phyloP scores from a whole-genome alignment of 257 asterid species.

The Schizonepeta tenuifolia region DNA sequence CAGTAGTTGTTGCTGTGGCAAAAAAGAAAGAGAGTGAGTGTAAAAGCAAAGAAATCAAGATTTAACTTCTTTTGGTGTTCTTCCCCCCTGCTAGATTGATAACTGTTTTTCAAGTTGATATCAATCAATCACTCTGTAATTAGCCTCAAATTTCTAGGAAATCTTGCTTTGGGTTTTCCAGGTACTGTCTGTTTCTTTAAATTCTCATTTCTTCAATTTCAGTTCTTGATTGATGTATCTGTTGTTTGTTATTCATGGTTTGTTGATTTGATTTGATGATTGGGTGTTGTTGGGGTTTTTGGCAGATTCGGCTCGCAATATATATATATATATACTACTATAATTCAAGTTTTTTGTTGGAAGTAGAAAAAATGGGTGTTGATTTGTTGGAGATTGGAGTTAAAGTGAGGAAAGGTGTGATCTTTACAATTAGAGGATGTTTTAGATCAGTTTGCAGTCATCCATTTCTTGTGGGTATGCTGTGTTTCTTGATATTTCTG shows the following conservation, averaged over 20 bases:
- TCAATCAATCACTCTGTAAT: conserved; percentile 1
- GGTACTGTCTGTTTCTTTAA: conserved; percentile 40
- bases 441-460: conserved; percentile 65
- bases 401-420: conserved; percentile 56
- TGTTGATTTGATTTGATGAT: conserved; percentile 46
- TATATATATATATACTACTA: no score
- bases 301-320: conserved; percentile 46
- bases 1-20: conserved; percentile 38
- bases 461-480: conserved; percentile 71
- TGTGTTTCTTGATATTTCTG: conserved; percentile 68
- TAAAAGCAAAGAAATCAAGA: conserved; percentile 34
- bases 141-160: conserved; percentile 13
- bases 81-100: conserved; percentile 22
- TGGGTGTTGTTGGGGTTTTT: conserved; percentile 33
- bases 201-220: conserved; percentile 34
- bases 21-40: conserved; percentile 34
- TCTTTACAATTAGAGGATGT: conserved; percentile 52
- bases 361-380: conserved; percentile 49
- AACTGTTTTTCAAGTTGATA: conserved; percentile 35
- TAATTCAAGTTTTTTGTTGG: conserved; percentile 19
- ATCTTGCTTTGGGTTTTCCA: conserved; percentile 37
- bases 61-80: conserved; percentile 18
- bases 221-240: conserved; percentile 37
- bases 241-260: conserved; percentile 24
- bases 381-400: conserved; percentile 57